Evolutionary conservation across 2,329 filamentous ascomycete genomes (phyloP).

Genomic region (Trichoderma arundinaceum): DNA sequence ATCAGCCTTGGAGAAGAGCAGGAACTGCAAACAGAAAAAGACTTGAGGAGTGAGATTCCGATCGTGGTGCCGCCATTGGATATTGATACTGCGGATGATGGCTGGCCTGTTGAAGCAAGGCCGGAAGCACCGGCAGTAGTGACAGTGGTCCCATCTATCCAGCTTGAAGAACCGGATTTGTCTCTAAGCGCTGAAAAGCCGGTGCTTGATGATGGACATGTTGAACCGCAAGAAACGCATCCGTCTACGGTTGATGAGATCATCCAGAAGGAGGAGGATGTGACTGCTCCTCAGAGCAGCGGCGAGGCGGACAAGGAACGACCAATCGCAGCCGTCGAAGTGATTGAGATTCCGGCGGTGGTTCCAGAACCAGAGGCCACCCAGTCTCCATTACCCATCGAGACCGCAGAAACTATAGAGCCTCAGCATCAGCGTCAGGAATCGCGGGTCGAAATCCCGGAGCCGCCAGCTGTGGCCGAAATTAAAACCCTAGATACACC

Average conservation of each 20-base stretch:
- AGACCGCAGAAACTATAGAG: not conserved
- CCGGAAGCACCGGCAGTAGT: conserved; percentile 3
- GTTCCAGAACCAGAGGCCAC: not conserved
- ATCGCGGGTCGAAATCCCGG: not conserved
- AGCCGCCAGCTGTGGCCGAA: not conserved
- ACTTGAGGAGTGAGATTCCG: not conserved
- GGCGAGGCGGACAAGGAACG: not conserved
- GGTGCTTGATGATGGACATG: not conserved
- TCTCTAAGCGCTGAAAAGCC: not conserved
- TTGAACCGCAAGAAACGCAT: conserved; percentile 35
- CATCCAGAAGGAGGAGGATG: conserved; percentile 56
- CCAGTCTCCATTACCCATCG: not conserved
- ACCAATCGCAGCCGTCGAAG: not conserved
- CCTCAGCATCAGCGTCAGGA: not conserved
- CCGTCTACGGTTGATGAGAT: conserved; percentile 57
- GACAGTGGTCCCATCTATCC: conserved; percentile 5
- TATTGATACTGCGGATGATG: conserved; percentile 1
- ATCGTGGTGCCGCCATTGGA: not conserved
- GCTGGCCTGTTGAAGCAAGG: not conserved
- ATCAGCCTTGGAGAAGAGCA: conserved; percentile 39
- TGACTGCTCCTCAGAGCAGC: conserved; percentile 43
- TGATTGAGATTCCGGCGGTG: not conserved
- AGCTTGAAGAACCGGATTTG: conserved; percentile 22
- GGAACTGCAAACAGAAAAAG: not conserved
- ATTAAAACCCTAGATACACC: too few relatives aligned